Conservation (phyloP, 2,329 filamentous ascomycete genomes). For the Chaetomiaceae sp. region DNA sequence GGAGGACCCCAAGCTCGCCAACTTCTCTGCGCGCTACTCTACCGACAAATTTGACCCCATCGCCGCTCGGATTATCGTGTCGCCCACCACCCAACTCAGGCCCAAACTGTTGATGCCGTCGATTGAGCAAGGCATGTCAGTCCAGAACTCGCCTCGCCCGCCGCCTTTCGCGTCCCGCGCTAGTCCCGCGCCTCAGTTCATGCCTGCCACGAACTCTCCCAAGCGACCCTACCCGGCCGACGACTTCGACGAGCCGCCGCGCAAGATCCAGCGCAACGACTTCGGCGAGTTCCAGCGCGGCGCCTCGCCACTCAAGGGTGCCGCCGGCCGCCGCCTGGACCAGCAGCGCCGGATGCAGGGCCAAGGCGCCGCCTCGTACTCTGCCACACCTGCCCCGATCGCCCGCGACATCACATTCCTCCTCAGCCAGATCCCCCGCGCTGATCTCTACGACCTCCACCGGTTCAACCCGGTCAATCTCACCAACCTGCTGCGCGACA, state of each 20-base stretch:
- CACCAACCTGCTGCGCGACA: constrained; percentile 66
- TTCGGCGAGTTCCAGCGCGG: constrained; percentile 76
- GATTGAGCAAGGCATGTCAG: constrained; percentile 48
- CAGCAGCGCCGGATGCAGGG: constrained; percentile 64
- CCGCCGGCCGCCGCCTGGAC: constrained; percentile 78
- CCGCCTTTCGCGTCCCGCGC: constrained; percentile 29
- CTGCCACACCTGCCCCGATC: constrained; percentile 55
- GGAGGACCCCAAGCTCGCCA: constrained; percentile 70
- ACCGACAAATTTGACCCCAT: constrained; percentile 75
- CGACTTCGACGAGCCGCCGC: constrained; percentile 72
- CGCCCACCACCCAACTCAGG: constrained; percentile 70
- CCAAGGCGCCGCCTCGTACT: constrained; percentile 36
- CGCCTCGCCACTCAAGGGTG: constrained; percentile 90
- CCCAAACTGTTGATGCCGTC: constrained; percentile 53
- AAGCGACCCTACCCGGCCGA: constrained; percentile 61
- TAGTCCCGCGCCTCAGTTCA: constrained; percentile 47
- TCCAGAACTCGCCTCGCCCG: constrained; percentile 43
- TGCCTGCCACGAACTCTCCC: constrained; percentile 49
- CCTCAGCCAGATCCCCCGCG: constrained; percentile 69
- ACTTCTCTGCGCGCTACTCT: constrained; percentile 74
- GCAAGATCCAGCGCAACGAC: constrained; percentile 80
- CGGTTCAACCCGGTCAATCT: constrained; percentile 67
- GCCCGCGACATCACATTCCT: constrained; percentile 64
- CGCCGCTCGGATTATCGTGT: constrained; percentile 75
- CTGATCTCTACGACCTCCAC: constrained; percentile 66